A percentile compares a stretch with the other conserved stretches of the same genome.
These are phyloP conservation scores for Globisporangium splendens DNA, from an alignment of 352 stramenopile species.

Conservation along the genomic window DNA sequence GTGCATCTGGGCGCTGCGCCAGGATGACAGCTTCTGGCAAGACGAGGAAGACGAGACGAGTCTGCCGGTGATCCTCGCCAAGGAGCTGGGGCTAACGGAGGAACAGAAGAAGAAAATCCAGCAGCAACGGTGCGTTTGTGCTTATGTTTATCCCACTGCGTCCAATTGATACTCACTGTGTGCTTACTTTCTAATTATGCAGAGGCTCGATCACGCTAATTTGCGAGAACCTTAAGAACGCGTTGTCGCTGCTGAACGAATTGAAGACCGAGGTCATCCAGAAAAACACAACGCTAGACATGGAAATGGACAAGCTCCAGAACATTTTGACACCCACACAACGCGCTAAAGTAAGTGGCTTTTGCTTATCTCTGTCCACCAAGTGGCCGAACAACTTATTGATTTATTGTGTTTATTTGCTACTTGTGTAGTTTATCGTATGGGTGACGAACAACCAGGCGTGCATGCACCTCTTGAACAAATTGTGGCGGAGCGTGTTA, in stretches of 20 bases:
- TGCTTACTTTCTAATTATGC: constrained; percentile 7
- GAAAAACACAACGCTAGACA: constrained; percentile 92
- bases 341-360: constrained; percentile 75
- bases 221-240: constrained; percentile 88
- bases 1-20: constrained; percentile 89
- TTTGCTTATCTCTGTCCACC: background rate
- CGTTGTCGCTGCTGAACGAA: constrained; percentile 83
- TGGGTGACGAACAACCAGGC: constrained; percentile 95
- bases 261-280: constrained; percentile 85
- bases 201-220: constrained; percentile 64
- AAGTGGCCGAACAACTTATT: background rate
- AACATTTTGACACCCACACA: constrained; percentile 93
- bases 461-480: constrained; percentile 96
- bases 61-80: constrained; percentile 88
- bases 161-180: background rate
- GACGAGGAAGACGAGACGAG: constrained; percentile 87
- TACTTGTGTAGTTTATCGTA: constrained; percentile 84
- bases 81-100: constrained; percentile 86
- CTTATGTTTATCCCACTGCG: background rate
- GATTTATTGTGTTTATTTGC: constrained; percentile 8
- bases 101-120: constrained; percentile 93
- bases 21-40: constrained; percentile 89
- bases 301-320: constrained; percentile 92
- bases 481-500: constrained; percentile 91
- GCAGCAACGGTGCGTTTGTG: constrained; percentile 69